Evolutionary conservation across 192 early-diverging fungal species (phyloP).

Genomic region (Coemansia sp.): DNA sequence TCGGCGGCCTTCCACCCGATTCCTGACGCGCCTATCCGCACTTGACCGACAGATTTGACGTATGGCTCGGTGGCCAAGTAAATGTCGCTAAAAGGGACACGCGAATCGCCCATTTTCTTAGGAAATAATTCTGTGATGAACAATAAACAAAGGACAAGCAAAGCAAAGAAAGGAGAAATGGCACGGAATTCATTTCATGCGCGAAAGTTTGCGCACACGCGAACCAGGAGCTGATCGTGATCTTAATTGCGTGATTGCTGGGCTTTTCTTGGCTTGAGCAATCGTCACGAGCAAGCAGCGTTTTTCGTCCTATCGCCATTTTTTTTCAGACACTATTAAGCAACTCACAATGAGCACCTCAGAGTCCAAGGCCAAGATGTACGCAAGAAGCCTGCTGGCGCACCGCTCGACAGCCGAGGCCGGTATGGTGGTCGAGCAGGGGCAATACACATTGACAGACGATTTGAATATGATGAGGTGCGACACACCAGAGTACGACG

Average conservation of each 20-base stretch:
- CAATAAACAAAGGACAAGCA: constrained; percentile 6
- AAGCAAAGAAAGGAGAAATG: neutral
- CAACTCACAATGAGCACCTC: neutral
- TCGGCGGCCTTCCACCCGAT: constrained; percentile 56
- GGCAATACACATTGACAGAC: constrained; percentile 14
- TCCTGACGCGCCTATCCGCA: constrained; percentile 46
- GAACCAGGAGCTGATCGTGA: neutral
- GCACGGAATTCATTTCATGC: neutral
- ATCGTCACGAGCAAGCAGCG: too few relatives aligned
- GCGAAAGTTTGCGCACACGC: neutral
- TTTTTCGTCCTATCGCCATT: neutral
- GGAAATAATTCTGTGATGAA: neutral
- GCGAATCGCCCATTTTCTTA: constrained; percentile 29
- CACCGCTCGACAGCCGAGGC: neutral
- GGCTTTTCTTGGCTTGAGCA: too few relatives aligned
- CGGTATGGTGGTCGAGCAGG: neutral
- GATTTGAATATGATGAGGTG: constrained; percentile 27
- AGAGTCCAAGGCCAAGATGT: neutral
- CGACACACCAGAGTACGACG: constrained; percentile 38
- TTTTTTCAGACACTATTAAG: neutral
- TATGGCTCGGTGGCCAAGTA: constrained; percentile 52
- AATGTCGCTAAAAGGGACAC: constrained; percentile 43
- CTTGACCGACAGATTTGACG: constrained; percentile 37
- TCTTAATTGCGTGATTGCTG: neutral
- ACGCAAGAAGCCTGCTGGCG: neutral